Conservation (phyloP, 139 green algal genomes). For the Auxenochlorella pyrenoidosa region DNA sequence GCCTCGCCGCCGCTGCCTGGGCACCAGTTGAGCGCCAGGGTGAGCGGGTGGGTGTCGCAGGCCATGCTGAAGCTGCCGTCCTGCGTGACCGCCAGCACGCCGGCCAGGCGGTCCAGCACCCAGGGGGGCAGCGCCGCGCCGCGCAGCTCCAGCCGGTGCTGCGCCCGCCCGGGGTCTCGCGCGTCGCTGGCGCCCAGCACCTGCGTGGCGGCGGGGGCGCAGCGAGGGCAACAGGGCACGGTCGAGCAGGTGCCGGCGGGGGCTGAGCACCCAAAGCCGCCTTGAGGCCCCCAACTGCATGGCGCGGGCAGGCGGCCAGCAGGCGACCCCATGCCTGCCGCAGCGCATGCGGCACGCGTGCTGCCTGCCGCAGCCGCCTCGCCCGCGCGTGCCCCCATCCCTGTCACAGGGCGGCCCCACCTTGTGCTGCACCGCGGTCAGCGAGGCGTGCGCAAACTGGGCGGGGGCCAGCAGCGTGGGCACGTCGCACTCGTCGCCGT, state of each 20-base stretch:
- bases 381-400: too few relatives aligned
- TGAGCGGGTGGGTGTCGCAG: slow-evolving; percentile 37
- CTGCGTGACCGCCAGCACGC: slow-evolving; percentile 32
- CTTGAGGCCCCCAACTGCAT: too few relatives aligned
- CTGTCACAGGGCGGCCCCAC: background rate
- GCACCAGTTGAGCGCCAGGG: slow-evolving; percentile 48
- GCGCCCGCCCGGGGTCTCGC: background rate
- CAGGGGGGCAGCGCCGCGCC: slow-evolving; percentile 50
- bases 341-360: too few relatives aligned
- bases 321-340: too few relatives aligned
- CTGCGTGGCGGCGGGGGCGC: background rate
- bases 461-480: slow-evolving; percentile 66
- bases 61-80: slow-evolving; percentile 32
- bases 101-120: slow-evolving; percentile 48
- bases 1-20: background rate
- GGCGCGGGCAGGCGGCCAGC: too few relatives aligned
- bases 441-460: slow-evolving; percentile 57
- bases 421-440: slow-evolving; percentile 39
- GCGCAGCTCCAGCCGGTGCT: slow-evolving; percentile 51
- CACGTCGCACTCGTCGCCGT: slow-evolving; percentile 58
- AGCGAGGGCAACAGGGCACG: background rate
- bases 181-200: slow-evolving; percentile 1
- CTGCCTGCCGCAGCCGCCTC: too few relatives aligned
- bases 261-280: background rate
- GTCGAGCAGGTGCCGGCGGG: background rate